These are phyloP conservation scores for Lactarius akahatsu DNA, from an alignment of 768 basidiomycete genomes.

Conservation along the genomic window DNA sequence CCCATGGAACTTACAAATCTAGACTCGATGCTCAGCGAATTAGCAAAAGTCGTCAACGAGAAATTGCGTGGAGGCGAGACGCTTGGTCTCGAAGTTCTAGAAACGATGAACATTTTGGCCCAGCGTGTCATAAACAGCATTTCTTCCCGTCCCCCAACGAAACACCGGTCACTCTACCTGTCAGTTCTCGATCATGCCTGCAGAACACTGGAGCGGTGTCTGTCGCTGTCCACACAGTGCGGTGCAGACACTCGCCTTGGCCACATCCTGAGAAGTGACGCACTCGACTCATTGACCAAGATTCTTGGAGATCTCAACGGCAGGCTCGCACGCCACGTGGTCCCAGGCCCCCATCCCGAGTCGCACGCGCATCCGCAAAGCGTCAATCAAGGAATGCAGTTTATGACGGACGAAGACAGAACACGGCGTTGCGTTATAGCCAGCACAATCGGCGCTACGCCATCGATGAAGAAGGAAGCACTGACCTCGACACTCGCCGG, in stretches of 20 bases:
- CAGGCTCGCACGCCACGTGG: neutral
- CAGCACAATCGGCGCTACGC: neutral
- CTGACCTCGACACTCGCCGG: neutral
- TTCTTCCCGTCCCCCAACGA: neutral
- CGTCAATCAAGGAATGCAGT: neutral
- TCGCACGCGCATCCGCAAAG: neutral
- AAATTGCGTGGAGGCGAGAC: neutral
- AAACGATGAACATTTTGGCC: constrained; percentile 7
- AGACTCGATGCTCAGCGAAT: constrained; percentile 3
- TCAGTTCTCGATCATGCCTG: neutral
- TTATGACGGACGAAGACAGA: neutral
- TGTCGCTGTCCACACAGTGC: neutral
- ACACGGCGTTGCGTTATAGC: neutral
- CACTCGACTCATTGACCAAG: neutral
- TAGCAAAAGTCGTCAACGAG: neutral
- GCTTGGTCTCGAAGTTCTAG: constrained; percentile 3
- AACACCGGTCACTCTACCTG: neutral
- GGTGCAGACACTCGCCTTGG: neutral
- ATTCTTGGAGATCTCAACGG: neutral
- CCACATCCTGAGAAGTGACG: neutral
- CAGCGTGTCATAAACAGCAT: neutral
- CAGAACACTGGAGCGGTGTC: neutral
- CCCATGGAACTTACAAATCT: constrained; percentile 1
- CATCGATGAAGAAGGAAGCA: neutral
- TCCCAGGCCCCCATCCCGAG: neutral